Evolutionary conservation across 75 land plant species (phyloP), one percentile per base, ranked within the genome.

Genomic region (Adiantum capillusveneris): DNA sequence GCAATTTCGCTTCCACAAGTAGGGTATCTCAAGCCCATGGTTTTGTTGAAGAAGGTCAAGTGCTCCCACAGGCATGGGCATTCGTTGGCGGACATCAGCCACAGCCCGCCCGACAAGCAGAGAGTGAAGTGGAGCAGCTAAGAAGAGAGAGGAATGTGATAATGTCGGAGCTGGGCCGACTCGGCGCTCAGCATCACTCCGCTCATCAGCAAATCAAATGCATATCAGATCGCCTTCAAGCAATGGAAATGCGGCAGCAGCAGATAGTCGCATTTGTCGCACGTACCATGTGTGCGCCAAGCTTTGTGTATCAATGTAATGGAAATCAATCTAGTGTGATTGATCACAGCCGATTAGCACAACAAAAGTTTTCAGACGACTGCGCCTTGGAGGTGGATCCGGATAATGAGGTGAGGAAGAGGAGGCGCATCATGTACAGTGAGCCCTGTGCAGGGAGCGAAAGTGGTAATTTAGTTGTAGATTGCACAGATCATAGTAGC

Each of bases 71-170:
- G 36, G 50, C 20, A 21, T 31, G 27, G 21, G 41, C 27, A 34
- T 28, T 3, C 34, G 31, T 0, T 25, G 69, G 20, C 14, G 62
- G 22, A 24, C n/a, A n/a, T n/a, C n/a, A n/a, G n/a, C n/a, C n/a
- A n/a, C n/a, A n/a, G n/a, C n/a, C n/a, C n/a, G 67, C 5, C 45
- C 49, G 21, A 1, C 31, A 26, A 2, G 57, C 17, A 9, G 11
- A 50, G n/a, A 63, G 65, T 26, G 75, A 72, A 56, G 57, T 66
- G 14, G 70, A 65, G 70, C 41, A 69, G 41, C 70, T 72, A 16
- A 25, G 69, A 13, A 63, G 52, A 29, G 69, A 65, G 57, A 72
- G 59, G 71, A 56, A 44, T 25, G 26, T 59, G 54, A 62, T 72
- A 2, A 53, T 65, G 14, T 58, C 63, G n/a, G 75, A 72, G 75